A percentile compares a stretch with the other conserved stretches of the same genome.
Conservation (phyloP, 495 filamentous ascomycete species). For the Xylaria grammica region DNA sequence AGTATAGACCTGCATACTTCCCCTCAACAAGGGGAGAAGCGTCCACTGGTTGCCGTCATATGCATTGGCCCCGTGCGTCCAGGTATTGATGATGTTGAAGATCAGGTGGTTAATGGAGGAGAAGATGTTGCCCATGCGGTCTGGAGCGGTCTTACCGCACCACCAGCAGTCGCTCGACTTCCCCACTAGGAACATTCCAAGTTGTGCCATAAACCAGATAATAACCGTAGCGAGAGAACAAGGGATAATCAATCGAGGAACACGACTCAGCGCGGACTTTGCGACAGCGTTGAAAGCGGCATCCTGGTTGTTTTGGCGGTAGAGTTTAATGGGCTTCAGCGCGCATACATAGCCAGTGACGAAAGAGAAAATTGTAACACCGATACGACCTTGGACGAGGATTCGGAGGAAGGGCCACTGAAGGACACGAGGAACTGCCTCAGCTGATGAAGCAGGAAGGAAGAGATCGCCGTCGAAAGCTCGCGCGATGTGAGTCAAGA, state of each 20-base stretch:
- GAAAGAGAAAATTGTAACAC: constrained; percentile 70
- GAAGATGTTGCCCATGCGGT: constrained; percentile 43
- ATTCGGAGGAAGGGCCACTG: constrained; percentile 67
- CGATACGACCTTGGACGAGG: constrained; percentile 66
- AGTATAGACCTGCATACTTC: constrained; percentile 66
- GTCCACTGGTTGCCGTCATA: constrained; percentile 75
- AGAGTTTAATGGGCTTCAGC: constrained; percentile 66
- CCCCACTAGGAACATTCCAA: constrained; percentile 63
- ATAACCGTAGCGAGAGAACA: constrained; percentile 62
- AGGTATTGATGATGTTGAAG: constrained; percentile 58
- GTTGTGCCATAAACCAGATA: constrained; percentile 62
- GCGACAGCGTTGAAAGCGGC: constrained; percentile 60
- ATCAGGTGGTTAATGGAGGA: constrained; percentile 44
- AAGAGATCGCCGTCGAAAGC: constrained; percentile 65
- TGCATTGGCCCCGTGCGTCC: constrained; percentile 62
- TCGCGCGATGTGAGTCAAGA: constrained; percentile 66
- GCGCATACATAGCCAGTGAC: constrained; percentile 73
- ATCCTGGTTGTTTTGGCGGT: constrained; percentile 58
- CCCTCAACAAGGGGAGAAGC: constrained; percentile 63
- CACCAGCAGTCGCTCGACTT: constrained; percentile 64
- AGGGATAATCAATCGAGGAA: constrained; percentile 66
- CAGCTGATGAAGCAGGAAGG: constrained; percentile 54
- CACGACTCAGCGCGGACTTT: constrained; percentile 67
- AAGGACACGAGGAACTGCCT: constrained; percentile 54
- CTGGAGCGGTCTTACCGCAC: constrained; percentile 61